phyloP scores from a whole-genome alignment of 495 filamentous ascomycete genomes.

The Bacidia gigantensis region DNA sequence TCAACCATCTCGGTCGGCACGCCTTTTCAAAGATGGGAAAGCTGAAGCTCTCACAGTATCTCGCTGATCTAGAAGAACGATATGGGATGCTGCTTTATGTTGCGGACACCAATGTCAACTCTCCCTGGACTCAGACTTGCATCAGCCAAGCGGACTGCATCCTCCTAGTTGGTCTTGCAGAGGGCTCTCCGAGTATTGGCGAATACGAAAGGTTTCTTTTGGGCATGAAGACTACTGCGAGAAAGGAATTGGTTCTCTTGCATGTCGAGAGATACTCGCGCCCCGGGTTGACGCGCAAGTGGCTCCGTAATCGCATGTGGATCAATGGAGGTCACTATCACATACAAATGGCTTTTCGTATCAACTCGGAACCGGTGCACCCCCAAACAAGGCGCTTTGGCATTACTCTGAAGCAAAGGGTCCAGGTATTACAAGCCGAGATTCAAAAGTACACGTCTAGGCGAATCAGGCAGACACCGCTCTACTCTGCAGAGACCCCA shows the following conservation, averaged over 20 bases:
- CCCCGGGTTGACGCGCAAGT: slow-evolving; percentile 69
- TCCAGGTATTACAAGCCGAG: slow-evolving; percentile 89
- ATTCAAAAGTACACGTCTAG: slow-evolving; percentile 95
- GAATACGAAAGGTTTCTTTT: slow-evolving; percentile 93
- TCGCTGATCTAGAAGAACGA: slow-evolving; percentile 93
- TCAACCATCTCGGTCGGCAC: slow-evolving; percentile 88
- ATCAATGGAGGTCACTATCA: slow-evolving; percentile 98
- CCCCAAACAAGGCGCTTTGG: slow-evolving; percentile 65
- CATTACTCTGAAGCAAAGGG: slow-evolving; percentile 77
- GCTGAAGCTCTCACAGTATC: slow-evolving; percentile 86
- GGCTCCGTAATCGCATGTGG: slow-evolving; percentile 91
- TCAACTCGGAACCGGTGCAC: slow-evolving; percentile 63
- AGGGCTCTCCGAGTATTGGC: slow-evolving; percentile 76
- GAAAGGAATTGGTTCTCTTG: slow-evolving; percentile 87
- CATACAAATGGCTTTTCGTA: slow-evolving; percentile 85
- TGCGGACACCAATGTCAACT: slow-evolving; percentile 90
- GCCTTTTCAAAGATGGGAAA: slow-evolving; percentile 97
- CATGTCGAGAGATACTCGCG: slow-evolving; percentile 82
- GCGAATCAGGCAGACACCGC: slow-evolving; percentile 66
- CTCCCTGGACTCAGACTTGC: slow-evolving; percentile 97
- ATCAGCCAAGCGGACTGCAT: slow-evolving; percentile 95
- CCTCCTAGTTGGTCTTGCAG: slow-evolving; percentile 79
- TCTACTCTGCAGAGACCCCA: slow-evolving; percentile 80
- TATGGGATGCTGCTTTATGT: slow-evolving; percentile 93
- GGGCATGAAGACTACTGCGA: slow-evolving; percentile 91